These are phyloP conservation scores for Boletellus deceptivus DNA, from an alignment of 1,284 basidiomycete species.

Conservation along the genomic window DNA sequence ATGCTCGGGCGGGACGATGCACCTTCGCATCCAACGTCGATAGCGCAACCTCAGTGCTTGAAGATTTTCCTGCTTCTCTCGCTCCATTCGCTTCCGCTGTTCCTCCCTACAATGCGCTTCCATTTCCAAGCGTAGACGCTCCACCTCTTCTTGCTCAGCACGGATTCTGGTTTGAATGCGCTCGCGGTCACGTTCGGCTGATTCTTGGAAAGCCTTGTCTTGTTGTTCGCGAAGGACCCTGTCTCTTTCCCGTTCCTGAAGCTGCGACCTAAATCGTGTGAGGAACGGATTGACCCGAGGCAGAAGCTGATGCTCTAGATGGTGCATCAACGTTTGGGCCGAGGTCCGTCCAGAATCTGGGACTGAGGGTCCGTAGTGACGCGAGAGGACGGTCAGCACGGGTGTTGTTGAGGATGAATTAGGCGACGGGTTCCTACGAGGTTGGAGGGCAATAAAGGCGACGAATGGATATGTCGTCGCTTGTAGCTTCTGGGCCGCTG, in stretches of 20 bases:
- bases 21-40: slow-evolving; percentile 48
- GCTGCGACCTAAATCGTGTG: slow-evolving; percentile 51
- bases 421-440: slow-evolving; percentile 49
- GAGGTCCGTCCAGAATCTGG: slow-evolving; percentile 56
- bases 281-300: slow-evolving; percentile 81
- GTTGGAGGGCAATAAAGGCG: slow-evolving; percentile 86
- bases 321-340: slow-evolving; percentile 57
- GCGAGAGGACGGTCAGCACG: slow-evolving; percentile 75
- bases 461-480: slow-evolving; percentile 91
- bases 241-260: slow-evolving; percentile 58
- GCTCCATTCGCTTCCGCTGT: slow-evolving; percentile 32
- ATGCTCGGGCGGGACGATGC: slow-evolving; percentile 39
- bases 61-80: slow-evolving; percentile 31
- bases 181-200: slow-evolving; percentile 68
- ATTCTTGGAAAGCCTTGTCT: slow-evolving; percentile 73
- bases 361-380: slow-evolving; percentile 70
- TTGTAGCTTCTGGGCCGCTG: slow-evolving; percentile 83
- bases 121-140: slow-evolving; percentile 32
- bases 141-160: slow-evolving; percentile 42
- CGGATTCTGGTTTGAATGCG: slow-evolving; percentile 54
- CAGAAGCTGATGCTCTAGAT: slow-evolving; percentile 68
- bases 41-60: slow-evolving; percentile 42
- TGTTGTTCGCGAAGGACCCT: slow-evolving; percentile 77
- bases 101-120: slow-evolving; percentile 30
- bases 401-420: slow-evolving; percentile 43